phyloP scores from a whole-genome alignment of 2,329 filamentous ascomycete genomes.

The Amauroascus verrucosus region DNA sequence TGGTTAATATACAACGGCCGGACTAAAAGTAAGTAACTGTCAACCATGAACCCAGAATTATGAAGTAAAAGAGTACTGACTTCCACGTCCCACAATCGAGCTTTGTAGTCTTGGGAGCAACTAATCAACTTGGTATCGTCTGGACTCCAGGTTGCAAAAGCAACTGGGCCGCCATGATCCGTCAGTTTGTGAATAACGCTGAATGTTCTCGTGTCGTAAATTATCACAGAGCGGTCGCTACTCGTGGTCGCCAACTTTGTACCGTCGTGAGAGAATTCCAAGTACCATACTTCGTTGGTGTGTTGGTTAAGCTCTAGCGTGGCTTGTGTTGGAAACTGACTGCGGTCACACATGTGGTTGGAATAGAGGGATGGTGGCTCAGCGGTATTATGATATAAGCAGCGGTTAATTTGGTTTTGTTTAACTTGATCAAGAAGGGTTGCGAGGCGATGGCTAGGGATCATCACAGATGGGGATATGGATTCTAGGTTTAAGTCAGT shows the following conservation, averaged over 20 bases:
- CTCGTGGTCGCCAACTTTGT: conserved; percentile 72
- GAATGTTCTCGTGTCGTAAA: conserved; percentile 71
- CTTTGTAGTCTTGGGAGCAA: conserved; percentile 64
- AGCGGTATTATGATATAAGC: conserved; percentile 78
- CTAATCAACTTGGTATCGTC: conserved; percentile 79
- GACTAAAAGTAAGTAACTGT: conserved; percentile 43
- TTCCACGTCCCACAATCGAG: conserved; percentile 62
- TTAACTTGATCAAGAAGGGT: conserved; percentile 75
- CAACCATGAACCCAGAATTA: background rate
- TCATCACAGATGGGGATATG: conserved; percentile 93
- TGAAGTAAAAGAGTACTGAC: conserved; percentile 40
- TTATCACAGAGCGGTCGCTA: conserved; percentile 60
- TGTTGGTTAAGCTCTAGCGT: conserved; percentile 63
- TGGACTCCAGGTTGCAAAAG: conserved; percentile 81
- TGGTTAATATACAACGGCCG: conserved; percentile 52
- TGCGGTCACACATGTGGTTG: conserved; percentile 73
- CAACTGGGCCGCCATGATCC: conserved; percentile 61
- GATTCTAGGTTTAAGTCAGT: conserved; percentile 48
- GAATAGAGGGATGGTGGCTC: conserved; percentile 73
- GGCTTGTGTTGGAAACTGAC: conserved; percentile 65
- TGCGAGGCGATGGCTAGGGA: conserved; percentile 81
- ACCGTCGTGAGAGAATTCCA: conserved; percentile 83
- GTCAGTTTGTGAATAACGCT: conserved; percentile 51
- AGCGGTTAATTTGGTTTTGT: conserved; percentile 67
- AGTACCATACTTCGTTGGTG: conserved; percentile 77